Evolutionary conservation across 2,329 filamentous ascomycete genomes (phyloP), one percentile per base, ranked within the genome.

Genomic region (Aspergillus cejpii): DNA sequence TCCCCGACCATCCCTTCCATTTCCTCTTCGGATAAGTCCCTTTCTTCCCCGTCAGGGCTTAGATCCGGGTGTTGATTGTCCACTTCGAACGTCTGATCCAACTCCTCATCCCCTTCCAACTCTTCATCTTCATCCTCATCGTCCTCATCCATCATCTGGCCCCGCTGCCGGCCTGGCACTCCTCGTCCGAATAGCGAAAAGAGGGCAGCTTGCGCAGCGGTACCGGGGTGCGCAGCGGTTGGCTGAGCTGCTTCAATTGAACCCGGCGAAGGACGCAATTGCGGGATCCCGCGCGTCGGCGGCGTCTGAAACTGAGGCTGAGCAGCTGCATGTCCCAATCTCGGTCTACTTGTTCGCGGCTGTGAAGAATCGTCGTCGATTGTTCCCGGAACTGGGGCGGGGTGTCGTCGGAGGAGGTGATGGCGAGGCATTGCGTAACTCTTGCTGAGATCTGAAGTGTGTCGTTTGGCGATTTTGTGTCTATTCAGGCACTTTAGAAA

Each of bases 281-380:
- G 58, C 7, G 58, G 62, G 11, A 57, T 59, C 12, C 51, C 54
- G 23, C 57, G 56, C 7, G 61, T 51, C 1, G 62, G 61, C 7
- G 62, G 62, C 7, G 62, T 65, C 14, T 63, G 60, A 40, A 62
- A 65, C 43, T 65, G 62, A 1, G 51, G 26, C 8, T 44, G 45
- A 8, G 40, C 28, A 6, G 48, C 41, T 38, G 42, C 49, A 44
- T 54, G 49, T 39, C 45, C 44, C 24, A 50, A 43, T 43, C 43
- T 43, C 20, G 44, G 26, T 43, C 43, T 37, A 37, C 26, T 15
- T 31, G 26, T 19, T 34, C 44, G 48, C 37, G 39, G 47, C 19
- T 48, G 48, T 24, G 55, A 26, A 34, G 41, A 40, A 38, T 49
- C 40, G 36, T 28, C 8, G 37, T 29, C 28, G 15, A 17, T 10